Percentiles rank a stretch among this genome's conserved stretches.
Conservation (phyloP, 352 stramenopile species). For the Elongisporangium prolatum region DNA sequence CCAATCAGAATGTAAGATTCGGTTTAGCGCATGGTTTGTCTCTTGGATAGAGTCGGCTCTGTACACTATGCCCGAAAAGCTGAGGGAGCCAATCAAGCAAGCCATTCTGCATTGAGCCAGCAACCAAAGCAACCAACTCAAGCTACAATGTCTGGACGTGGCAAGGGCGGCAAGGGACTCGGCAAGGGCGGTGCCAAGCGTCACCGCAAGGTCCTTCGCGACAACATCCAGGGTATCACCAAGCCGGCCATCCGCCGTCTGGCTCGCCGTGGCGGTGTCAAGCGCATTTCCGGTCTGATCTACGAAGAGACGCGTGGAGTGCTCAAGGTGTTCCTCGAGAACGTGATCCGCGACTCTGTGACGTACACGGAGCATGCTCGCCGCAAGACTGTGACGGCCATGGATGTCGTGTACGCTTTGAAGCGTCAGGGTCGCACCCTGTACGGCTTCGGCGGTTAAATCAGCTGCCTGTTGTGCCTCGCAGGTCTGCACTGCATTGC, state of each 20-base stretch:
- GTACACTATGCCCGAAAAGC: not conserved
- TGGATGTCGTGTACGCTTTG: conserved; percentile 98
- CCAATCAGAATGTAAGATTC: not conserved
- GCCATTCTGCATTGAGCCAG: too few relatives aligned
- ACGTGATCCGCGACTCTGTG: conserved; percentile 96
- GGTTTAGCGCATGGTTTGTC: not conserved
- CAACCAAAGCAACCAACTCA: too few relatives aligned
- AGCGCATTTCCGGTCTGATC: conserved; percentile 97
- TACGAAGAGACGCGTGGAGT: conserved; percentile 98
- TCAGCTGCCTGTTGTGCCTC: too few relatives aligned
- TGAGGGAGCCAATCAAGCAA: too few relatives aligned
- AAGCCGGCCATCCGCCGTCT: conserved; percentile 97
- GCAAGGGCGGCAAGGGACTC: conserved; percentile 32
- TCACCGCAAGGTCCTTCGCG: conserved; percentile 85
- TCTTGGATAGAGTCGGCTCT: not conserved
- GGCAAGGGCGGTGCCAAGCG: conserved; percentile 83
- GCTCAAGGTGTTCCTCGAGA: conserved; percentile 98
- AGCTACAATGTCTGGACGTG: too few relatives aligned
- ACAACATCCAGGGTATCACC: conserved; percentile 92
- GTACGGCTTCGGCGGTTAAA: conserved; percentile 92
- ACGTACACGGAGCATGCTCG: conserved; percentile 96
- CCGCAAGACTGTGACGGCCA: conserved; percentile 97
- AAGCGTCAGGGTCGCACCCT: conserved; percentile 96
- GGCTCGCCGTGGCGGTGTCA: conserved; percentile 96
- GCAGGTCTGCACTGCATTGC: too few relatives aligned